phyloP scores from a whole-genome alignment of 495 filamentous ascomycete species.

The Penicillium bialowiezense region DNA sequence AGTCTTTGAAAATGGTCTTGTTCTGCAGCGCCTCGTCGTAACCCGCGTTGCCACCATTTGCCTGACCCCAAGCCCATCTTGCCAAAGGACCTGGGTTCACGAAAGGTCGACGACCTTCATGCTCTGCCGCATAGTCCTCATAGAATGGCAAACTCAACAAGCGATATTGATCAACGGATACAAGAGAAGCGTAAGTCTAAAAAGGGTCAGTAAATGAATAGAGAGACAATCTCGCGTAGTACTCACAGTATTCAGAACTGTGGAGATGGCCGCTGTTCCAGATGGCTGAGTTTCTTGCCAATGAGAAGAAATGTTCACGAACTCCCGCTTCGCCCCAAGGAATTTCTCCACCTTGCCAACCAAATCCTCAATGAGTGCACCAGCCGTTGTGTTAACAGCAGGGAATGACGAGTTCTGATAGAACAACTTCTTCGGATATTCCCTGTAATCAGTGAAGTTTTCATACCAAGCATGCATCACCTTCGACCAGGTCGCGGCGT shows the following conservation, averaged over 20 bases:
- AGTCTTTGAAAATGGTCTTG: constrained; percentile 50
- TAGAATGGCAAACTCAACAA: constrained; percentile 51
- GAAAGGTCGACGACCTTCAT: constrained; percentile 49
- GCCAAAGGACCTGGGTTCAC: constrained; percentile 52
- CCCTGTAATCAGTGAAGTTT: constrained; percentile 37
- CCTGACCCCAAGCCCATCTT: constrained; percentile 56
- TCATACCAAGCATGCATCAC: constrained; percentile 46
- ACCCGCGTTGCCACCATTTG: constrained; percentile 32
- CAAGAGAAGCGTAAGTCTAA: constrained; percentile 48
- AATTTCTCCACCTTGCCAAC: constrained; percentile 41
- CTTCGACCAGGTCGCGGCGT: constrained; percentile 43
- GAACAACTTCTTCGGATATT: constrained; percentile 45
- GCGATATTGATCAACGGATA: constrained; percentile 48
- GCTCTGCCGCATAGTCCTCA: constrained; percentile 45
- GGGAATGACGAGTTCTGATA: constrained; percentile 23
- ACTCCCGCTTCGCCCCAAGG: constrained; percentile 28
- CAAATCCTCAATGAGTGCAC: constrained; percentile 33
- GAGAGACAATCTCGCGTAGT: neutral
- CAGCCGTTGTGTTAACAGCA: constrained; percentile 17
- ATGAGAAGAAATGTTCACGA: constrained; percentile 30
- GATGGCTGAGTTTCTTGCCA: constrained; percentile 42
- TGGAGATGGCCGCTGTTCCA: constrained; percentile 19
- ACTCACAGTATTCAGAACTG: constrained; percentile 9
- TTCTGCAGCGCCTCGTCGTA: constrained; percentile 37
- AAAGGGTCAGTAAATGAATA: neutral